Percentiles rank a stretch among this genome's conserved stretches.
phyloP scores from a whole-genome alignment of 1,284 basidiomycete genomes.

The Irpex sp. region DNA sequence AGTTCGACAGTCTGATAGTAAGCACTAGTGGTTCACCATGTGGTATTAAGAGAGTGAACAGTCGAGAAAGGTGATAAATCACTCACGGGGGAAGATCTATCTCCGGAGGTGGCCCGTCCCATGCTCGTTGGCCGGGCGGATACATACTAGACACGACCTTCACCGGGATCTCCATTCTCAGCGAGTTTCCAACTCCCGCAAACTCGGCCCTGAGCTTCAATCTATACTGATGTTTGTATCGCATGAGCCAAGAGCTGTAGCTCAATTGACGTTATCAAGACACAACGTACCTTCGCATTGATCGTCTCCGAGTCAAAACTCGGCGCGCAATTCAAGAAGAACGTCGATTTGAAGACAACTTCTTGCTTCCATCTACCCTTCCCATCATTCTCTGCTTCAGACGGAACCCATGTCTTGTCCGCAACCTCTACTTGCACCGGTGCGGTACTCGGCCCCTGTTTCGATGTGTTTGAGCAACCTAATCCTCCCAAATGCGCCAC shows the following conservation, averaged over 20 bases:
- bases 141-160: slow-evolving; percentile 4
- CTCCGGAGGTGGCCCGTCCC: slow-evolving; percentile 6
- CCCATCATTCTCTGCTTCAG: background rate
- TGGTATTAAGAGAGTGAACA: background rate
- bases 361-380: slow-evolving; percentile 14
- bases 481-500: background rate
- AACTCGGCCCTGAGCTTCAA: background rate
- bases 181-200: slow-evolving; percentile 5
- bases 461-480: background rate
- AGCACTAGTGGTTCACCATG: background rate
- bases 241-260: background rate
- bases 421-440: background rate
- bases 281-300: background rate
- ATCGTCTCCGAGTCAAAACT: background rate
- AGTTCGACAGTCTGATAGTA: background rate
- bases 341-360: slow-evolving; percentile 8
- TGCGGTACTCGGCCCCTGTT: background rate
- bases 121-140: background rate
- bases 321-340: background rate
- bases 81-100: slow-evolving; percentile 5
- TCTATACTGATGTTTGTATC: background rate
- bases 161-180: slow-evolving; percentile 1
- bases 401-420: slow-evolving; percentile 13
- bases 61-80: background rate
- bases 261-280: background rate